Evolutionary conservation across 352 stramenopile genomes (phyloP), one percentile per base, ranked within the genome.

Genomic region (Paralagenidium karlingii): DNA sequence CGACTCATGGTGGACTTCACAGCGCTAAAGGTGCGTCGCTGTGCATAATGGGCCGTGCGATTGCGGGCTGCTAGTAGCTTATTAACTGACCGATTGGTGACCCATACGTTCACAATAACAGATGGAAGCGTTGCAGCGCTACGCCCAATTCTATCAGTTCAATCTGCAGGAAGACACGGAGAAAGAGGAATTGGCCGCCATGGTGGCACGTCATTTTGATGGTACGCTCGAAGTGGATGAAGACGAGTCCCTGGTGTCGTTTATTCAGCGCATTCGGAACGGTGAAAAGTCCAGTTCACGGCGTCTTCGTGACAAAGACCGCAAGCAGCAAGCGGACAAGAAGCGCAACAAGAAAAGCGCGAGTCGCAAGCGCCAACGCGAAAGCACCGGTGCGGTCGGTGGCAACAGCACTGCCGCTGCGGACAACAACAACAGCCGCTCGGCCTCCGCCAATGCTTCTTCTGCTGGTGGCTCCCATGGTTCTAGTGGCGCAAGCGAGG

Each of bases 1-100:
- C 71, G 74, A 1, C 58, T 91, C 22, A 86, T 88, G 63, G 77
- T 91, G 27, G 74, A 91, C 53, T 91, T 91, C 44, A 85, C 68
- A 34, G 77, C 63, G 18, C 57, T 88, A 19, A 63, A 69, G 34
- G 74, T 90, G 55, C 49, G 67, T 66, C 26, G 24, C 19, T 42
- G 8, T 41, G 9, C 13, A 15, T 33, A n/a, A 33, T 20, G 7
- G 34, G 19, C 15, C 15, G 28, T 10, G 15, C 13, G 13, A 22
- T 32, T 38, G 8, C 9, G 20, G 25, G 21, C 31, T n/a, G 18
- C 32, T 31, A 20, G 13, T 15, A 41, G 28, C 6, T 43, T 19
- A n/a, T 15, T 34, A 28, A 19, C 30, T 15, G 6, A 27, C 15
- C 13, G 30, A 18, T 29, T 19, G 18, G 4, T 7, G 13, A n/a